Evolutionary conservation across 495 filamentous ascomycete genomes (phyloP).

Genomic region (Parmelia sp.): DNA sequence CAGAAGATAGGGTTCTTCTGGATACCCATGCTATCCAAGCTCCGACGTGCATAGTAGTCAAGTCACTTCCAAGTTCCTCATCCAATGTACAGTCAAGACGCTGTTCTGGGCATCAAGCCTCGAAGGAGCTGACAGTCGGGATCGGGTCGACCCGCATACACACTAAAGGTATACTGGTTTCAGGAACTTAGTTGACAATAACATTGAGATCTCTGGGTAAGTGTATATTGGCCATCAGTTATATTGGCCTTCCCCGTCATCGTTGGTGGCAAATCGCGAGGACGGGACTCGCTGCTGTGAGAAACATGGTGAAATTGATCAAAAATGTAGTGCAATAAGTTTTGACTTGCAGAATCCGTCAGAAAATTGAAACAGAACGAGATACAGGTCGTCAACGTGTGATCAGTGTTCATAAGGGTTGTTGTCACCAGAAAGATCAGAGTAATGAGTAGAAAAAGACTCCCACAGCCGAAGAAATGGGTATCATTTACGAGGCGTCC

Average conservation of each 20-base stretch:
- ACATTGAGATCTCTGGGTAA: not conserved
- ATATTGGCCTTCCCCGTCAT: not conserved
- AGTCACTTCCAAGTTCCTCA: not conserved
- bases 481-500: conserved; percentile 7
- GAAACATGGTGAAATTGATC: too few species aligned
- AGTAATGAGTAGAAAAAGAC: not conserved
- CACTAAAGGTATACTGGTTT: not conserved
- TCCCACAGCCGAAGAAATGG: not conserved
- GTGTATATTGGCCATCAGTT: not conserved
- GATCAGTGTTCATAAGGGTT: not conserved
- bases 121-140: not conserved
- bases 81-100: not conserved
- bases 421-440: not conserved
- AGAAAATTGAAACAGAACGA: too few species aligned
- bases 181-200: not conserved
- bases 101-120: not conserved
- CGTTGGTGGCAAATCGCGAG: not conserved
- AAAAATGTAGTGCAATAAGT: too few species aligned
- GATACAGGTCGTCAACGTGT: too few species aligned
- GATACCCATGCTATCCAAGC: not conserved
- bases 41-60: not conserved
- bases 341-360: not conserved
- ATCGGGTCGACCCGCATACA: not conserved
- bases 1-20: not conserved
- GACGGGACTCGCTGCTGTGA: not conserved